Percentiles rank a stretch among this genome's conserved stretches.
phyloP scores from a whole-genome alignment of 371 early-diverging fungal species.

The Mucor mucedo region DNA sequence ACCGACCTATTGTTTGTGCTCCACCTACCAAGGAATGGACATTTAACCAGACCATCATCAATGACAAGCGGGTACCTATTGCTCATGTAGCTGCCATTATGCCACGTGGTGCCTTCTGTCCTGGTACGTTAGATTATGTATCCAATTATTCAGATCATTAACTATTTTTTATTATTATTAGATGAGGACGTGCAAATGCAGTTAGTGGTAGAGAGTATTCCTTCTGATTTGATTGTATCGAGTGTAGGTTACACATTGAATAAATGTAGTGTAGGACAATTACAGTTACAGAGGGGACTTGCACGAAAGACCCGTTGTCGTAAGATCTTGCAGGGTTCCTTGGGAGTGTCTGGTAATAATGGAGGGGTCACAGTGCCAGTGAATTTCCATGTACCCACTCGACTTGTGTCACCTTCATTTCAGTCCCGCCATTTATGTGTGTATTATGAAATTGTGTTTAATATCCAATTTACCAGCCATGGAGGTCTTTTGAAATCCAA shows the following conservation, averaged over 20 bases:
- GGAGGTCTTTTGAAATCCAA: slow-evolving; percentile 27
- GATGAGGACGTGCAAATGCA: slow-evolving; percentile 33
- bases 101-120: slow-evolving; percentile 42
- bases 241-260: slow-evolving; percentile 25
- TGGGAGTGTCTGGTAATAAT: slow-evolving; percentile 25
- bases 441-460: slow-evolving; percentile 32
- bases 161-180: no score
- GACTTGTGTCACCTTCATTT: slow-evolving; percentile 43
- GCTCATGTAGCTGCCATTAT: slow-evolving; percentile 34
- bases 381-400: slow-evolving; percentile 38
- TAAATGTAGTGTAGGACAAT: slow-evolving; percentile 35
- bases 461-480: slow-evolving; percentile 24
- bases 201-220: slow-evolving; percentile 24
- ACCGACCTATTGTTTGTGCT: slow-evolving; percentile 35
- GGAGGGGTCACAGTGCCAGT: slow-evolving; percentile 27
- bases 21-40: slow-evolving; percentile 34
- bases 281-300: slow-evolving; percentile 37
- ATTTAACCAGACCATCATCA: slow-evolving; percentile 26
- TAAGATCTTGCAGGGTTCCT: slow-evolving; percentile 9
- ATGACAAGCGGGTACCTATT: slow-evolving; percentile 30
- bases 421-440: slow-evolving; percentile 38
- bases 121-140: no score
- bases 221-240: slow-evolving; percentile 23
- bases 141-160: no score
- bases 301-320: slow-evolving; percentile 26